These are phyloP conservation scores for Alternaria viburni DNA, from an alignment of 2,329 filamentous ascomycete genomes.

Conservation along the genomic window DNA sequence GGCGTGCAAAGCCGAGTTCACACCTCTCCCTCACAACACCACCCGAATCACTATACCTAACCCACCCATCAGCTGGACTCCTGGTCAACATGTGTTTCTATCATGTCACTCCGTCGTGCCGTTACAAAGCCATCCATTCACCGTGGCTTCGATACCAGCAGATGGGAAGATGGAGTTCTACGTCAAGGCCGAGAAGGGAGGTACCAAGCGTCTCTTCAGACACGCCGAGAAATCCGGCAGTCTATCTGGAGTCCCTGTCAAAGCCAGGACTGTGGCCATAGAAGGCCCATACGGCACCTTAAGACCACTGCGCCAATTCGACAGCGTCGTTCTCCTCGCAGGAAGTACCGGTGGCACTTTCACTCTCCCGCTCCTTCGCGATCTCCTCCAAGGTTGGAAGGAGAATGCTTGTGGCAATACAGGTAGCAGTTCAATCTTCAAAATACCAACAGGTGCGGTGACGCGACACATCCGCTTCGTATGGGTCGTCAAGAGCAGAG, in stretches of 20 bases:
- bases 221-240: constrained; percentile 55
- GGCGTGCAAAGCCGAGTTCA: constrained; percentile 50
- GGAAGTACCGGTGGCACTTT: constrained; percentile 67
- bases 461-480: constrained; percentile 61
- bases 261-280: constrained; percentile 53
- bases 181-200: constrained; percentile 61
- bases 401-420: constrained; percentile 30
- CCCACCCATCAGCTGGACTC: constrained; percentile 63
- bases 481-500: constrained; percentile 65
- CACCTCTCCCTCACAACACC: constrained; percentile 59
- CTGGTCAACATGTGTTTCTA: constrained; percentile 69
- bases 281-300: constrained; percentile 62
- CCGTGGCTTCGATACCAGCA: constrained; percentile 63
- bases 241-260: constrained; percentile 10
- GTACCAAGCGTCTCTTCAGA: constrained; percentile 58
- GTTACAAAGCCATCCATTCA: constrained; percentile 70
- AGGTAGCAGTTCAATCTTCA: constrained; percentile 21
- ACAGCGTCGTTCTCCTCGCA: constrained; percentile 65
- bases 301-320: constrained; percentile 63
- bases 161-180: constrained; percentile 64
- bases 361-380: constrained; percentile 61
- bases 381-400: constrained; percentile 59
- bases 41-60: constrained; percentile 64
- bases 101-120: constrained; percentile 63
- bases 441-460: constrained; percentile 39